Evolutionary conservation across 495 filamentous ascomycete genomes (phyloP).

Genomic region (Aspergillus affinis): DNA sequence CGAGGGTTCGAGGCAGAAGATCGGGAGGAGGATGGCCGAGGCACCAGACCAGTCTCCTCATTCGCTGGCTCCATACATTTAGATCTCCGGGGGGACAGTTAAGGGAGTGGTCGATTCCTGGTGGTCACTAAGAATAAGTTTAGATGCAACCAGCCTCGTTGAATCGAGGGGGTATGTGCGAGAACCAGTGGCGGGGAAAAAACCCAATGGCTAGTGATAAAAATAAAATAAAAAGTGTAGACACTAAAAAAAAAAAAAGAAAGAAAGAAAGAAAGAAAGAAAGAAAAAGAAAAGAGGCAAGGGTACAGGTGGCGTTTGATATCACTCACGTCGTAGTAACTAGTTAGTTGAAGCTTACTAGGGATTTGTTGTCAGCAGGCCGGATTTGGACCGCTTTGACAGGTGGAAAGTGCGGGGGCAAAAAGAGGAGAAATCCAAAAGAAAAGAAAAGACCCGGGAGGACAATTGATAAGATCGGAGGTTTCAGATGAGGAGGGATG

Average conservation of each 20-base stretch:
- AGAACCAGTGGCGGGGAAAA: constrained; percentile 18
- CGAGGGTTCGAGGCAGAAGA: background rate
- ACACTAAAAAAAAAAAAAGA: too few species aligned
- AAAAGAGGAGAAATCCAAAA: constrained; percentile 1
- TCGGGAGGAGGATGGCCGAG: constrained; percentile 24
- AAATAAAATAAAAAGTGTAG: background rate
- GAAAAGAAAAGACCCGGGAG: background rate
- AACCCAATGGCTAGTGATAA: background rate
- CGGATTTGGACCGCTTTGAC: background rate
- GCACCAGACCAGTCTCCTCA: constrained; percentile 42
- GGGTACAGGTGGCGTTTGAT: background rate
- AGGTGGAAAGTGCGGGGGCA: constrained; percentile 5
- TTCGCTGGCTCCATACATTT: constrained; percentile 52
- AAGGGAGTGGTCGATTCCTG: background rate
- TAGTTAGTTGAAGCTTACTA: constrained; percentile 4
- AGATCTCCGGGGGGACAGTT: constrained; percentile 22
- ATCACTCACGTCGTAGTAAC: background rate
- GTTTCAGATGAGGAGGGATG: background rate
- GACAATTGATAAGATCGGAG: constrained; percentile 18
- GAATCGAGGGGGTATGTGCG: constrained; percentile 2
- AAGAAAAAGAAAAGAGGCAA: background rate
- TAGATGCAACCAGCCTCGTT: constrained; percentile 14
- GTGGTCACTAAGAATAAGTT: constrained; percentile 21
- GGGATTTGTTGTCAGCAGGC: background rate
- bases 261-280: background rate